Conservation (phyloP, 345 rosid species). For the Carallia brachiata region DNA sequence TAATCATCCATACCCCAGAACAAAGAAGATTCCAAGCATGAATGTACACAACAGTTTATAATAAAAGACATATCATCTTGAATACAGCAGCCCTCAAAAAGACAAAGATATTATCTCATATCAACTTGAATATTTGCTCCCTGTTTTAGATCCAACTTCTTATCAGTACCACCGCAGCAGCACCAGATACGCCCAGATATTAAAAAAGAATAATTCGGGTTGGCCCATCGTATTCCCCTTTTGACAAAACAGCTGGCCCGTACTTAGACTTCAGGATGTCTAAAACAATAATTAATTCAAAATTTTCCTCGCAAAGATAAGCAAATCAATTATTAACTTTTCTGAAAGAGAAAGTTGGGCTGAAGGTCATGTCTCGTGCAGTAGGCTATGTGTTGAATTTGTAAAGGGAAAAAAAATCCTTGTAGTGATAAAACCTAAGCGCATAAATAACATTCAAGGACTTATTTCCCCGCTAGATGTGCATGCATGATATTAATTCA, state of each 20-base stretch:
- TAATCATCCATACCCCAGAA: too few relatives aligned
- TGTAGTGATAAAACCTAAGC: too few relatives aligned
- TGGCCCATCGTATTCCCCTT: neutral
- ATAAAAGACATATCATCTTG: neutral
- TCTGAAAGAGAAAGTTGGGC: neutral
- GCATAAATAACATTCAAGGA: neutral
- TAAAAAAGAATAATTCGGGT: too few relatives aligned
- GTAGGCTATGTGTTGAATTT: neutral
- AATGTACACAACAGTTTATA: neutral
- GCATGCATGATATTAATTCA: neutral
- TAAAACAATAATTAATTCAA: neutral
- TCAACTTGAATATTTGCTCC: neutral
- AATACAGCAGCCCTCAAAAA: neutral
- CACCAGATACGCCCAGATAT: neutral
- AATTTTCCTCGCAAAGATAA: neutral
- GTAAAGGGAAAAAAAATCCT: too few relatives aligned
- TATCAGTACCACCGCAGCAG: neutral
- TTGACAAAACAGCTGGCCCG: neutral
- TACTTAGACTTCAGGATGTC: neutral
- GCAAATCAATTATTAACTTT: neutral
- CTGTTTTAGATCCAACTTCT: neutral
- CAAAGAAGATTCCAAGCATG: too few relatives aligned
- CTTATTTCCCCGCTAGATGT: neutral
- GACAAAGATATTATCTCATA: neutral
- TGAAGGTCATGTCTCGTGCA: neutral